Percentiles rank a stretch among this genome's conserved stretches.
phyloP scores from a whole-genome alignment of 2,329 filamentous ascomycete genomes.

The Colletotrichum graminicola region DNA sequence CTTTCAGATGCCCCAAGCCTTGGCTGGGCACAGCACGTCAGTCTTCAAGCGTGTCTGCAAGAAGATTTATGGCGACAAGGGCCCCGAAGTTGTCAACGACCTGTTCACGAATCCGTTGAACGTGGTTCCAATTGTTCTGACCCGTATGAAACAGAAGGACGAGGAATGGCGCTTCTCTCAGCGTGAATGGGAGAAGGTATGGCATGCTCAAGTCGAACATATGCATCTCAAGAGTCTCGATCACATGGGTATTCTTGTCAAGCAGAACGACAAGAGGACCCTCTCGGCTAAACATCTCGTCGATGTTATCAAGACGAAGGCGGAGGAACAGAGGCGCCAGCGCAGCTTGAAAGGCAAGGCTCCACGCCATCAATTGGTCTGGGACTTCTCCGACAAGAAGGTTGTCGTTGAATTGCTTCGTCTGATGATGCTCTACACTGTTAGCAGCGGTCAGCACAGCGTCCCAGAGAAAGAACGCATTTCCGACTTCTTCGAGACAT shows the following conservation, averaged over 20 bases:
- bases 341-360: conserved; percentile 72
- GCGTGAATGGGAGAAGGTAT: conserved; percentile 99
- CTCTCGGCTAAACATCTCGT: conserved; percentile 92
- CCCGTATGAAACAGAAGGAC: conserved; percentile 92
- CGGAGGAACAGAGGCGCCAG: conserved; percentile 87
- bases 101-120: conserved; percentile 87
- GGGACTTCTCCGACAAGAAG: conserved; percentile 78
- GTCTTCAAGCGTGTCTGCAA: conserved; percentile 98
- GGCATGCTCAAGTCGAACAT: conserved; percentile 93
- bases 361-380: conserved; percentile 79
- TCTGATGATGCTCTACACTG: conserved; percentile 73
- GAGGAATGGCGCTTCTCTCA: conserved; percentile 98
- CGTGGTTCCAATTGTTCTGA: conserved; percentile 89
- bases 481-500: conserved; percentile 80
- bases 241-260: conserved; percentile 93
- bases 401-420: conserved; percentile 74
- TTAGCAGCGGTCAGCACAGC: conserved; percentile 78
- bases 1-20: conserved; percentile 84
- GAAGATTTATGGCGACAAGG: conserved; percentile 95
- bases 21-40: conserved; percentile 93
- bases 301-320: conserved; percentile 90
- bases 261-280: conserved; percentile 89
- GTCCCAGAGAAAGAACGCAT: conserved; percentile 80
- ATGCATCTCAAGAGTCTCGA: conserved; percentile 97
- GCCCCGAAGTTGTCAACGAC: conserved; percentile 86